These are phyloP conservation scores for Sporisorium sorghi DNA, from an alignment of 1,284 basidiomycete genomes.

Conservation along the genomic window DNA sequence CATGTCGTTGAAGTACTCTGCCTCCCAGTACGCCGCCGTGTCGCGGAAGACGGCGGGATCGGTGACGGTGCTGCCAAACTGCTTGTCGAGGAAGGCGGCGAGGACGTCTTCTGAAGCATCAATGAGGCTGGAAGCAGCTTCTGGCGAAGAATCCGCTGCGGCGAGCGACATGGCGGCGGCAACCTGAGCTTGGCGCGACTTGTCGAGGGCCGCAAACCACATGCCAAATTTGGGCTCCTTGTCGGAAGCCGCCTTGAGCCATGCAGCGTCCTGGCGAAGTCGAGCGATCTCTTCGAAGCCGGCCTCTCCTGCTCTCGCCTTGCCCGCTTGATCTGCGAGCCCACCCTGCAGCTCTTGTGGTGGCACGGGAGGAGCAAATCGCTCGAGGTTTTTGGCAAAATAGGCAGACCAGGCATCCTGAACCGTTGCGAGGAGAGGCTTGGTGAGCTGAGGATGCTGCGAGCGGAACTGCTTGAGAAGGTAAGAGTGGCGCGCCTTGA, in stretches of 20 bases:
- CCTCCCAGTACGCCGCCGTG: constrained; percentile 90
- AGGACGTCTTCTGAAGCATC: constrained; percentile 65
- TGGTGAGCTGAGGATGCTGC: constrained; percentile 52
- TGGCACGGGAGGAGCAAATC: constrained; percentile 62
- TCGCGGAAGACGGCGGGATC: constrained; percentile 88
- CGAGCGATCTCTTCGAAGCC: constrained; percentile 62
- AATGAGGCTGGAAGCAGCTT: constrained; percentile 51
- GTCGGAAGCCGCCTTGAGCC: constrained; percentile 52
- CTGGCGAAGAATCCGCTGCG: constrained; percentile 40
- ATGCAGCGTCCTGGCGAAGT: constrained; percentile 49
- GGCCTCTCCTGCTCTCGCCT: constrained; percentile 58
- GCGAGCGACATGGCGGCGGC: constrained; percentile 62
- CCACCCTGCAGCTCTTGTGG: constrained; percentile 54
- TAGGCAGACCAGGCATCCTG: constrained; percentile 61
- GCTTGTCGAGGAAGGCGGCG: constrained; percentile 49
- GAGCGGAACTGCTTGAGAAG: constrained; percentile 73
- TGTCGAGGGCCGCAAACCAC: constrained; percentile 63
- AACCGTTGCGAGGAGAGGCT: constrained; percentile 53
- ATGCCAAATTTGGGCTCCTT: constrained; percentile 66
- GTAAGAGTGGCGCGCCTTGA: constrained; percentile 61
- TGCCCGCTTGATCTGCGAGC: constrained; percentile 39
- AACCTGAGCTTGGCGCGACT: constrained; percentile 61
- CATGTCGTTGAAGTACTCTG: constrained; percentile 93
- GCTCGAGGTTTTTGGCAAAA: constrained; percentile 59
- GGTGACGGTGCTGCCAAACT: constrained; percentile 78